Percentiles rank a stretch among this genome's conserved stretches.
phyloP scores from a whole-genome alignment of 495 filamentous ascomycete species.

The Penicillium herquei region DNA sequence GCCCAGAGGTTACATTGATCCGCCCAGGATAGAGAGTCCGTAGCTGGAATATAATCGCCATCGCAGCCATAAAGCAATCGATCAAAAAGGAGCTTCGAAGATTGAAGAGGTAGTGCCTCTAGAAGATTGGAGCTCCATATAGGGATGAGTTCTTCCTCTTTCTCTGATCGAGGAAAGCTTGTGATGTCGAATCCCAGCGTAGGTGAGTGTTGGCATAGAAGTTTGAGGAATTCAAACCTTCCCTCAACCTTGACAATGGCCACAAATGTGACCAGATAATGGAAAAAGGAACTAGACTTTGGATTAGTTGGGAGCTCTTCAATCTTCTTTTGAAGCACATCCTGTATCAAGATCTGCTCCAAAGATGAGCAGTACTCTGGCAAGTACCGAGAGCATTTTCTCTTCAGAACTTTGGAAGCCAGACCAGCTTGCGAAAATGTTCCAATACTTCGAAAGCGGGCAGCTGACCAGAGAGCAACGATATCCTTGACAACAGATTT shows the following conservation, averaged over 20 bases:
- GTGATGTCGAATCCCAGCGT: background rate
- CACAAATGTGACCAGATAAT: background rate
- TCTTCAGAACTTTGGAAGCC: too few species aligned
- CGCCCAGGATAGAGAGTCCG: background rate
- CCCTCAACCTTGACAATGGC: background rate
- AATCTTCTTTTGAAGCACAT: background rate
- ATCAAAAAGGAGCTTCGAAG: background rate
- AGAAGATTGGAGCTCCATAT: background rate
- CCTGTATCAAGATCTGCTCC: background rate
- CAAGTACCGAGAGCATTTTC: too few species aligned
- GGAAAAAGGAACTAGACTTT: too few species aligned
- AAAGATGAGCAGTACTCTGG: background rate
- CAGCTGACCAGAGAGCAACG: background rate
- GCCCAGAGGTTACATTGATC: background rate
- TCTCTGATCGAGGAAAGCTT: background rate
- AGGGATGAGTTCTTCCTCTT: background rate
- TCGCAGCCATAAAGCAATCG: background rate
- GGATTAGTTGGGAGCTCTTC: background rate
- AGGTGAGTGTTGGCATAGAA: background rate
- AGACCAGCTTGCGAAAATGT: background rate
- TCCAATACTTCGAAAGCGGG: background rate
- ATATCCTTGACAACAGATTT: background rate
- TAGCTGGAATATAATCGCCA: background rate
- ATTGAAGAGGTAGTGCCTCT: background rate
- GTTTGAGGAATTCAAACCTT: background rate